Conservation (phyloP, 768 basidiomycete genomes). For the Lactifluus rugatus region DNA sequence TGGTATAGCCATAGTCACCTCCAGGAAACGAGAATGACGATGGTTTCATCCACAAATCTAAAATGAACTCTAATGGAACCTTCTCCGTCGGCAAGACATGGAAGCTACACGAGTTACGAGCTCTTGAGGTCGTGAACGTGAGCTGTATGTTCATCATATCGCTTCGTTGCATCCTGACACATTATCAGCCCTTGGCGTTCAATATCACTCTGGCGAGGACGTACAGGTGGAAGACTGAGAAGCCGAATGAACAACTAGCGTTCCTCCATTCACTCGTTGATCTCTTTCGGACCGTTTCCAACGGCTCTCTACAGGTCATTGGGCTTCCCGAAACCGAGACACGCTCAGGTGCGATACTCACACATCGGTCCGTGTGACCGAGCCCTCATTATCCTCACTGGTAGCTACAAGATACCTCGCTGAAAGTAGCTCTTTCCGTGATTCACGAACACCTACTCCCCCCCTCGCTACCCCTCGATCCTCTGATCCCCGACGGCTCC, state of each 20-base stretch:
- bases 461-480: neutral
- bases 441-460: constrained; percentile 10
- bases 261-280: constrained; percentile 64
- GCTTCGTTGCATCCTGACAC: neutral
- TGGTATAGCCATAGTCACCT: constrained; percentile 3
- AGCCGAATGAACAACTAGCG: constrained; percentile 52
- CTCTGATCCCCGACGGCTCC: neutral
- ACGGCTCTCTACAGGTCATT: constrained; percentile 44
- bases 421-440: neutral
- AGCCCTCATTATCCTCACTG: neutral
- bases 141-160: neutral
- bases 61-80: constrained; percentile 85
- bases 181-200: constrained; percentile 48
- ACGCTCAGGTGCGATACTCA: constrained; percentile 29
- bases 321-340: constrained; percentile 42
- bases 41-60: constrained; percentile 90
- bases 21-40: constrained; percentile 52
- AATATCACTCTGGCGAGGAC: constrained; percentile 82
- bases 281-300: constrained; percentile 37
- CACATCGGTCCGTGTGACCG: constrained; percentile 1
- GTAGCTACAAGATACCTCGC: neutral
- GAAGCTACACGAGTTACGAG: constrained; percentile 73
- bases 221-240: constrained; percentile 86
- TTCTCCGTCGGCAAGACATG: constrained; percentile 99
- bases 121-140: constrained; percentile 52